Base-by-base conservation (phyloP, 1,284 basidiomycete species). In the Limonomyces culmigenus region DNA sequence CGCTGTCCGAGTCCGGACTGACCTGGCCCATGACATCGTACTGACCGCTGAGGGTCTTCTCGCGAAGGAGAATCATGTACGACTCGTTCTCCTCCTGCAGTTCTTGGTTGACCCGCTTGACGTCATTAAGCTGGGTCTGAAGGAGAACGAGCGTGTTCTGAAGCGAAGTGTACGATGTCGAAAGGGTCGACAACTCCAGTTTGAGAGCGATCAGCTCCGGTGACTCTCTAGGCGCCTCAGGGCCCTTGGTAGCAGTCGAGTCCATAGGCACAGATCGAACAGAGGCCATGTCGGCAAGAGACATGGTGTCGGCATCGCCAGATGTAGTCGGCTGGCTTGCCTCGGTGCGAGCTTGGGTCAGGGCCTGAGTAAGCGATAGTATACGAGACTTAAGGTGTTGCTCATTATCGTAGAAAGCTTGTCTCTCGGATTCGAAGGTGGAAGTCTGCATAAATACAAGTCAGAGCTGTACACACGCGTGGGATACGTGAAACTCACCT, bases 11-110 rank as follows among this genome's bases (percentile, higher is more conserved):
- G 29, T 40, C 44, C 27, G 59, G 61, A n/a, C 52, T 54, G 41
- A 81, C 74, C 49, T 74, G 68, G 45, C 63, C 70, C 50, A 75
- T 60, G 38, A 83, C 60, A 47, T 85, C 74, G 47, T 87, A 81
- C 45, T 85, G 74, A 2, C 89, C 89, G 42, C 67, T 88, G 29
- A 96, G 59, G 0, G 91, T 95, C 57, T 71, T 76, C 58, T 95
- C 88, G 40, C 85, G 66, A 19, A 95, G 59, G 32, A 96, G 65
- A 42, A 89, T 85, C 65, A 92, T 88, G 60, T 88, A 96, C 34
- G 84, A 83, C 56, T 93, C 88, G 53, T 93, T 95, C 49, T 95
- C 89, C 51, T 95, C 89, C 52, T 86, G 81, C 29, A 86, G 50
- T 42, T 79, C 74, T 45, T 75, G 68, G 49, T 86, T 86, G 44